Conservation (phyloP, 2,329 filamentous ascomycete species). For the Hymenoscyphus scutula region DNA sequence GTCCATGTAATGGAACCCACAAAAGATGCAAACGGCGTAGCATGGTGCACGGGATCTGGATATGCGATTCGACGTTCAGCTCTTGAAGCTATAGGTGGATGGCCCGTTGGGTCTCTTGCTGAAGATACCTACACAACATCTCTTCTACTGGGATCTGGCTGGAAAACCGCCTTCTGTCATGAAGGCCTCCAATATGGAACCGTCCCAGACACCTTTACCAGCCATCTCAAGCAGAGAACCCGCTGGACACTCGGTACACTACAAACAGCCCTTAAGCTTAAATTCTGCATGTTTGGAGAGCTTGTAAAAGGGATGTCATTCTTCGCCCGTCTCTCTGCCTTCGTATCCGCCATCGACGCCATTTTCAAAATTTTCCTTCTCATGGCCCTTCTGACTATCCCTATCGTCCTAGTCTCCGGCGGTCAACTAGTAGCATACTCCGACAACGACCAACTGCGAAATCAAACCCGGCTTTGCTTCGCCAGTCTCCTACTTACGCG, state of each 20-base stretch:
- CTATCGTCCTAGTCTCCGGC: conserved; percentile 56
- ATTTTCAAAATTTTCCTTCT: conserved; percentile 55
- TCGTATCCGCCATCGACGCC: conserved; percentile 54
- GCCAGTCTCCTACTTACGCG: conserved; percentile 50
- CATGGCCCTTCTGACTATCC: conserved; percentile 56
- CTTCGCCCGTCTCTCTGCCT: conserved; percentile 57
- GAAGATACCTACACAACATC: conserved; percentile 61
- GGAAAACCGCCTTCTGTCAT: conserved; percentile 59
- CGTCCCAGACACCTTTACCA: conserved; percentile 54
- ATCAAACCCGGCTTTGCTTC: conserved; percentile 56
- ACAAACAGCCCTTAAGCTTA: conserved; percentile 58
- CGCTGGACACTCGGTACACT: conserved; percentile 57
- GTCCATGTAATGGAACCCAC: conserved; percentile 51
- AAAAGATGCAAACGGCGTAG: conserved; percentile 48
- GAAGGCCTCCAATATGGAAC: conserved; percentile 60
- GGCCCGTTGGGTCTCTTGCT: conserved; percentile 56
- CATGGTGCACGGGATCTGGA: conserved; percentile 65
- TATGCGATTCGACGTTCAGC: conserved; percentile 59
- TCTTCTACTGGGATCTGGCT: conserved; percentile 57
- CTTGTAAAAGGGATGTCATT: conserved; percentile 51
- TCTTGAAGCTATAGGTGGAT: conserved; percentile 59
- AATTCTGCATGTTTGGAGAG: conserved; percentile 57
- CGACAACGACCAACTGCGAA: conserved; percentile 52
- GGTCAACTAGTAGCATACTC: conserved; percentile 57
- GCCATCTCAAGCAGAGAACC: conserved; percentile 56